phyloP scores from a whole-genome alignment of 2,329 filamentous ascomycete species.

The Fusarium pilosicola region DNA sequence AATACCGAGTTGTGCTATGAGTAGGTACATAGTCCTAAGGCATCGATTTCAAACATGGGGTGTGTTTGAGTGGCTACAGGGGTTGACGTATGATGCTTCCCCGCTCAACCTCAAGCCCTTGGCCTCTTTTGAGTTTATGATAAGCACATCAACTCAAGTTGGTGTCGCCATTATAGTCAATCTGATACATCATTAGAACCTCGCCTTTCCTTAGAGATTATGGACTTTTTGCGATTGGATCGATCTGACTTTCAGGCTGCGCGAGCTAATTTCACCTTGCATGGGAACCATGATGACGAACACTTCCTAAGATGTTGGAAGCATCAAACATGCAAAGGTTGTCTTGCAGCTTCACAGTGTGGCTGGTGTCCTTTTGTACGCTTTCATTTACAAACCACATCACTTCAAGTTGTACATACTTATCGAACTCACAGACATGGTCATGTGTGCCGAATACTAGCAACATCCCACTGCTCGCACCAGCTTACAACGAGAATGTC shows the following conservation, averaged over 20 bases:
- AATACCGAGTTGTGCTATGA: not conserved
- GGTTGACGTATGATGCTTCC: slow-evolving; percentile 20
- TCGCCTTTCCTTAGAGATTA: not conserved
- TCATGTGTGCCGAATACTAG: slow-evolving; percentile 64
- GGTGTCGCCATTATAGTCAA: not conserved
- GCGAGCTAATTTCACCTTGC: slow-evolving; percentile 47
- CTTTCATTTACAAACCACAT: not conserved
- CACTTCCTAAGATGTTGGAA: slow-evolving; percentile 63
- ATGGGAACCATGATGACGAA: slow-evolving; percentile 45
- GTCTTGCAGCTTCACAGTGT: slow-evolving; percentile 56
- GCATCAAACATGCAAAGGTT: slow-evolving; percentile 59
- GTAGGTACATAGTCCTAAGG: not conserved
- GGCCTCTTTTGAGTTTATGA: not conserved
- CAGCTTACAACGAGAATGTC: slow-evolving; percentile 59
- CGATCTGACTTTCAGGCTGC: slow-evolving; percentile 17
- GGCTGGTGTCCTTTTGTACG: slow-evolving; percentile 65
- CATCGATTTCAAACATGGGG: not conserved
- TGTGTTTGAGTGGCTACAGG: slow-evolving; percentile 14
- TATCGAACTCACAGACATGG: slow-evolving; percentile 54
- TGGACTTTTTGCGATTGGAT: slow-evolving; percentile 20
- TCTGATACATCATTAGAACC: not conserved
- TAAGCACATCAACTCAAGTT: not conserved
- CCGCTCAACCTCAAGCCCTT: slow-evolving; percentile 18
- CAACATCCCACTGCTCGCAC: slow-evolving; percentile 58
- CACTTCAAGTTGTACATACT: not conserved